Evolutionary conservation across 805 yeast genomes (phyloP), one percentile per base, ranked within the genome.

Genomic region (Clavispora asparagi): DNA sequence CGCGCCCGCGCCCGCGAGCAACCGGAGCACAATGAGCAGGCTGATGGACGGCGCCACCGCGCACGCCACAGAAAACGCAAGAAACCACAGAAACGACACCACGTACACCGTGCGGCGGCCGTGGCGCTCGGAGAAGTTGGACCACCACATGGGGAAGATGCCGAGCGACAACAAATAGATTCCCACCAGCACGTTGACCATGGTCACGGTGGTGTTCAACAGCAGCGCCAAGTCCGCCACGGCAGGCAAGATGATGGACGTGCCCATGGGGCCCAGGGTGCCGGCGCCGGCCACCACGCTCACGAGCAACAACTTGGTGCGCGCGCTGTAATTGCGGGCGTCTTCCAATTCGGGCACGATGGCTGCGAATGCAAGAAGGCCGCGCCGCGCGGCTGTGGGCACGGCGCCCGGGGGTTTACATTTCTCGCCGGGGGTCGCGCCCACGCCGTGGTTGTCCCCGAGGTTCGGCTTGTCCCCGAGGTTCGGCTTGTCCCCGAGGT

Each of bases 131-230:
- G 90, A 81, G 47, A 86, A 76, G 9, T 84, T 79, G 7, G 92
- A 83, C 95, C 96, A 89, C 94, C 95, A 88, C 39, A 89, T 59
- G 2, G 96, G 96, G 56, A 87, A 81, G 1, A 89, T 70, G 13
- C 96, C 96, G 31, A 89, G 59, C 1, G 90, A 73, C 12, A 87
- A 58, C 26, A 87, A 64, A 60, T 87, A 89, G 11, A 88, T 75
- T 54, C 96, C 96, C 43, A 87, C 88, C 2, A 92, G 81, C 14
- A 88, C 73, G 57, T 87, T 88, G 25, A 87, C 88, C 56, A 78
- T 71, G 27, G 81, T 67, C 1, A 75, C 76, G 5, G 78, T 57
- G 0, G 95, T 83, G 38, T 82, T 39, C 14, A 86, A 71, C 16
- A 78, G 80, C 1, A 53, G 50, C 5, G 76, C 75, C 37, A 88